Evolutionary conservation across 2,329 filamentous ascomycete genomes (phyloP), one percentile per base, ranked within the genome.

Genomic region (Ascocoryne sarcoides): DNA sequence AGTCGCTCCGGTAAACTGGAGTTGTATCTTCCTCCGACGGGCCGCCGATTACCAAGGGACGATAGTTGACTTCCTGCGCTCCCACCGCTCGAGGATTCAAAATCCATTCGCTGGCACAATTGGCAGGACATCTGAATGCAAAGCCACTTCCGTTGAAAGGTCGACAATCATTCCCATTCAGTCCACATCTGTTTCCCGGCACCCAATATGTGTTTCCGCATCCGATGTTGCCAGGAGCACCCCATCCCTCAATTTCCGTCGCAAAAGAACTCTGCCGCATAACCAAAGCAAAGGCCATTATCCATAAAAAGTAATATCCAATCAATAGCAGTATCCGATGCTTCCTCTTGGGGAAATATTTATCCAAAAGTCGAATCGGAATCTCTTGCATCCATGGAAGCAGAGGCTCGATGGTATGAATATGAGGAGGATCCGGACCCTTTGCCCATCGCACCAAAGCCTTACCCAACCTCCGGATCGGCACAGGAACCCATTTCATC

Each of bases 1-100:
- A 93, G 62, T 95, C 88, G 8, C 84, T 87, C 14, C 92, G 82
- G 60, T 96, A 96, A 16, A 84, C 68, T 0, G 81, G 72, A 3
- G 37, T 46, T 16, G 39, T 34, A 32, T 52, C 51, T 19, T 69
- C 63, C 36, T 63, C 62, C 4, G 67, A 61, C 0, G 76, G 75
- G 0, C 82, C 82, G n/a, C 82, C 82, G 18, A 87, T 68, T 2
- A 87, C 72, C n/a, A 85, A 59, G 1, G 77, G 66, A 17, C 62
- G 64, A 56, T 86, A 86, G 33, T 73, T 66, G 37, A 84, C 65
- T 49, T 81, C 75, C 51, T 80, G 70, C 48, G 77, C 73, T 23
- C 85, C 85, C 4, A 92, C 83, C 5, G 84, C 83, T 50, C 84
- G 74, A 14, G 82, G 81, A 50, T 88, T 84, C 28, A 84, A 65